These are phyloP conservation scores for Heterobasidion irregulare DNA, from an alignment of 1,284 basidiomycete genomes.

Conservation along the genomic window DNA sequence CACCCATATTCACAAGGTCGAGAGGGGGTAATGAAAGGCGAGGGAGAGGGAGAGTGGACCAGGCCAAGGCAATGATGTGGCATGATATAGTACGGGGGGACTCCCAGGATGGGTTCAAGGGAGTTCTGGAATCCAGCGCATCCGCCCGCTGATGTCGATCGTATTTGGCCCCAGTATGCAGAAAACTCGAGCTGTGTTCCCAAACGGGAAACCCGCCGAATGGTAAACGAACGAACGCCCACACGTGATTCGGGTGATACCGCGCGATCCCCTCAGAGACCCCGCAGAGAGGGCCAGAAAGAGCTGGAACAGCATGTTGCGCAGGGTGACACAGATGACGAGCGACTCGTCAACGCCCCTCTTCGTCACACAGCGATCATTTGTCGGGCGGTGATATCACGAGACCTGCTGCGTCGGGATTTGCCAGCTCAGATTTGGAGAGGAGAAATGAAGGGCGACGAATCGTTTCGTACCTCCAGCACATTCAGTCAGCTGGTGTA, in stretches of 20 bases:
- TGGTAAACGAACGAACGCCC: neutral
- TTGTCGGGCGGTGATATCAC: neutral
- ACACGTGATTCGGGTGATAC: neutral
- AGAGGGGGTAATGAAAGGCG: neutral
- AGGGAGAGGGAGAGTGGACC: neutral
- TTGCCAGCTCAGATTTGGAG: too few species aligned
- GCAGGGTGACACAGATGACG: neutral
- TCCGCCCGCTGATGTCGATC: neutral
- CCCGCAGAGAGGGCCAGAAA: neutral
- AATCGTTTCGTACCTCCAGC: too few species aligned
- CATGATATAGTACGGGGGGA: neutral
- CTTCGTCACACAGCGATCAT: neutral
- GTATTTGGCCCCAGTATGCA: neutral
- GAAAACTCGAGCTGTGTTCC: neutral
- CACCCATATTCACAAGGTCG: slow-evolving; percentile 4
- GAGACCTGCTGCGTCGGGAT: too few species aligned
- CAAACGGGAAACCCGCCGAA: neutral
- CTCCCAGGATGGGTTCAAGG: neutral
- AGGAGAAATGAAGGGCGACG: too few species aligned
- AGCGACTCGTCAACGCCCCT: too few species aligned
- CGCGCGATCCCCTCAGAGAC: too few species aligned
- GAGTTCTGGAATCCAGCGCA: neutral
- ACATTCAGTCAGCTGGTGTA: too few species aligned
- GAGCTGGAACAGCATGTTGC: neutral
- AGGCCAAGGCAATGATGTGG: neutral